phyloP scores from a whole-genome alignment of 1,284 basidiomycete species.

The Vanrija humicola region DNA sequence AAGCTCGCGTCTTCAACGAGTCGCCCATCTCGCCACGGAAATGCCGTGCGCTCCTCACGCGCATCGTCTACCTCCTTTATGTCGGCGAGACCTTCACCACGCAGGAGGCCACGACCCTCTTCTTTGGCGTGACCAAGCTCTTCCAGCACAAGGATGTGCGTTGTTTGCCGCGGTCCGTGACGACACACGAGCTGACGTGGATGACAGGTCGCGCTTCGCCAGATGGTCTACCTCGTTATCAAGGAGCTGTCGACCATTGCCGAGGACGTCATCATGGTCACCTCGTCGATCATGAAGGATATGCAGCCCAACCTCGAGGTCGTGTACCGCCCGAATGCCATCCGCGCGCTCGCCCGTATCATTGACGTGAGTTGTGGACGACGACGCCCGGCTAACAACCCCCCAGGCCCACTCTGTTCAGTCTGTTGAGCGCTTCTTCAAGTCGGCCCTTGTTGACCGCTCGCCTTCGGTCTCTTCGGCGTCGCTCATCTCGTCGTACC shows the following conservation, averaged over 20 bases:
- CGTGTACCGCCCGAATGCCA: conserved; percentile 97
- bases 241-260: conserved; percentile 96
- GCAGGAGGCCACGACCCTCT: conserved; percentile 94
- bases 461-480: conserved; percentile 94
- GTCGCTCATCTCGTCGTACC: conserved; percentile 94
- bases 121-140: conserved; percentile 98
- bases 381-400: conserved; percentile 1
- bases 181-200: conserved; percentile 1
- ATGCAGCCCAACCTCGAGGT: conserved; percentile 99
- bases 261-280: conserved; percentile 99
- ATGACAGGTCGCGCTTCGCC: conserved; percentile 79
- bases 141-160: conserved; percentile 99
- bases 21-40: conserved; percentile 95
- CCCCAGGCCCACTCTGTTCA: conserved; percentile 61
- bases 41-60: conserved; percentile 92
- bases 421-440: conserved; percentile 98
- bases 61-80: conserved; percentile 95
- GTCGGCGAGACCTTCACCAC: conserved; percentile 91
- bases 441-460: conserved; percentile 96
- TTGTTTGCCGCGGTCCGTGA: conserved; percentile 17
- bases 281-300: conserved; percentile 99
- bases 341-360: conserved; percentile 91
- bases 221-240: conserved; percentile 98
- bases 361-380: conserved; percentile 74
- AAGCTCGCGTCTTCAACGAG: conserved; percentile 98